phyloP scores from a whole-genome alignment of 257 asterid species.

The Penstemon eatonii region DNA sequence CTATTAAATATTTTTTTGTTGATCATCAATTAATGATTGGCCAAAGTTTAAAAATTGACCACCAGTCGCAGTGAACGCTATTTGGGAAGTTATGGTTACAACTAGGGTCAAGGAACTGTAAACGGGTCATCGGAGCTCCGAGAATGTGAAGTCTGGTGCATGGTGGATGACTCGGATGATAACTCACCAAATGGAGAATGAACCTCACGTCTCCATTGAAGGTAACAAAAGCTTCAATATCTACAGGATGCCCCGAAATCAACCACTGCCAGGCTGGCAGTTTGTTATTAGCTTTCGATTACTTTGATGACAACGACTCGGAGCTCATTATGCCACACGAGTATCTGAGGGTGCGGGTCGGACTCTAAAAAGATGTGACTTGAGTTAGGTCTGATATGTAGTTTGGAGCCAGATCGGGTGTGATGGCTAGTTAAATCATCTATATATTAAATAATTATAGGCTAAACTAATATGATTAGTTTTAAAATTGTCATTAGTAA shows the following conservation, averaged over 20 bases:
- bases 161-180: slow-evolving; percentile 39
- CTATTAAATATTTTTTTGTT: neutral
- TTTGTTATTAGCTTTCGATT: slow-evolving; percentile 63
- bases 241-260: slow-evolving; percentile 26
- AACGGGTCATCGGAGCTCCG: slow-evolving; percentile 50
- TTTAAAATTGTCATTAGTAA: neutral
- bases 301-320: slow-evolving; percentile 30
- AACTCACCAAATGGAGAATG: slow-evolving; percentile 44
- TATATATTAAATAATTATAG: too few species aligned
- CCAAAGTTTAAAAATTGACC: slow-evolving; percentile 63
- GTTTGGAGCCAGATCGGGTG: slow-evolving; percentile 95
- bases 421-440: slow-evolving; percentile 43
- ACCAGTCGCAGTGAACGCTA: slow-evolving; percentile 59
- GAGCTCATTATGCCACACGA: slow-evolving; percentile 77
- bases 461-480: neutral
- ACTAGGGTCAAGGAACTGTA: slow-evolving; percentile 32
- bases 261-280: slow-evolving; percentile 54
- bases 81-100: slow-evolving; percentile 50
- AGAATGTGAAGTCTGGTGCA: slow-evolving; percentile 78
- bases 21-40: slow-evolving; percentile 38
- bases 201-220: slow-evolving; percentile 50
- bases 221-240: slow-evolving; percentile 31
- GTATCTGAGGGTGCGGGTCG: slow-evolving; percentile 80
- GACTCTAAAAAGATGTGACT: slow-evolving; percentile 72
- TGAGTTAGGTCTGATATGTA: slow-evolving; percentile 87